Conservation (phyloP, 768 basidiomycete genomes). For the Suillus cothurnatus region DNA sequence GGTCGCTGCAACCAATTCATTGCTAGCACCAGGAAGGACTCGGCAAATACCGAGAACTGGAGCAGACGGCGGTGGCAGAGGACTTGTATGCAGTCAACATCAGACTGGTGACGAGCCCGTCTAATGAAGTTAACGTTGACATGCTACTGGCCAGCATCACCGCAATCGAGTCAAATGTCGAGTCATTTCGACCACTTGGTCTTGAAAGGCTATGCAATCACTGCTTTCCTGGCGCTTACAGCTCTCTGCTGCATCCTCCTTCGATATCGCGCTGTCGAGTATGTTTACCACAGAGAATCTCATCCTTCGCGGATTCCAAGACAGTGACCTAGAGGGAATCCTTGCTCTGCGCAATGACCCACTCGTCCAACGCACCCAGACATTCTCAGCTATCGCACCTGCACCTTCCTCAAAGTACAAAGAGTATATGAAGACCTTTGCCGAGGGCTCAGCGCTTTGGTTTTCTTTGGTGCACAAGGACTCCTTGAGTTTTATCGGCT, state of each 20-base stretch:
- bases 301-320: slow-evolving; percentile 24
- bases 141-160: no score
- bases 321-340: slow-evolving; percentile 21
- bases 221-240: neutral
- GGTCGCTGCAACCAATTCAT: no score
- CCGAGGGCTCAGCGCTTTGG: slow-evolving; percentile 19
- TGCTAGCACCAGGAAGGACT: no score
- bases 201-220: neutral
- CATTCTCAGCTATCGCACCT: neutral
- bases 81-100: no score
- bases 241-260: neutral
- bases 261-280: neutral
- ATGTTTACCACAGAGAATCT: slow-evolving; percentile 33
- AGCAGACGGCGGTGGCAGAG: no score
- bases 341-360: slow-evolving; percentile 28
- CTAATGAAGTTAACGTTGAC: no score
- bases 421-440: neutral
- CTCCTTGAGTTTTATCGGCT: slow-evolving; percentile 23
- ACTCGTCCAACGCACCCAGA: slow-evolving; percentile 15
- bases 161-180: no score
- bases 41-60: no score
- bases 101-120: no score
- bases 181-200: no score
- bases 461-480: slow-evolving; percentile 21
- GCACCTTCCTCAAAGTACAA: neutral